A percentile compares a stretch with the other conserved stretches of the same genome.
These are phyloP conservation scores for Chalara sp. DNA, from an alignment of 2,329 filamentous ascomycete genomes.

Conservation along the genomic window DNA sequence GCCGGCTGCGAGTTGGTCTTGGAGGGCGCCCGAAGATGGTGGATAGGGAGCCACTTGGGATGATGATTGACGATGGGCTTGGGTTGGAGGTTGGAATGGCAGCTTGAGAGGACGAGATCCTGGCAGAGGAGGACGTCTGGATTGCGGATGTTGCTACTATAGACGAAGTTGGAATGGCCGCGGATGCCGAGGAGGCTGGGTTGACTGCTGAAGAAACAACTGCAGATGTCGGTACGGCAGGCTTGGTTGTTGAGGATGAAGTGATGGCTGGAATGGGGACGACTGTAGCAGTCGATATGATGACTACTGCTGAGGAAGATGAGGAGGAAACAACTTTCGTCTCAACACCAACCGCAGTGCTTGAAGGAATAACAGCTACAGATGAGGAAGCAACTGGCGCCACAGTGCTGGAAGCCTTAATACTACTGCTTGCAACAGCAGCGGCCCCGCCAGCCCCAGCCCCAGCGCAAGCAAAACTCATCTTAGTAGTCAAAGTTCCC, in stretches of 20 bases:
- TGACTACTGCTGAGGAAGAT: no score
- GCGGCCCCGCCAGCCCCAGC: conserved; percentile 3
- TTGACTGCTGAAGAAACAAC: neutral
- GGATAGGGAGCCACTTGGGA: no score
- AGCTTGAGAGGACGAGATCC: no score
- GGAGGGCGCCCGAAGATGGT: no score
- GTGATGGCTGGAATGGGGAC: no score
- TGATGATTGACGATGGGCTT: no score
- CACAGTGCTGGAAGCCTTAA: no score
- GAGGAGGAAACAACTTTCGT: neutral
- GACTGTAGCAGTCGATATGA: no score
- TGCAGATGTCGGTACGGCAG: neutral
- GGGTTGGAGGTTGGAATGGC: no score
- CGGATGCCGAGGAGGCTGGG: neutral
- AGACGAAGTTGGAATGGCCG: neutral
- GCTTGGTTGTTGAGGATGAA: no score
- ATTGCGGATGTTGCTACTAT: neutral
- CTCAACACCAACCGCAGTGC: neutral
- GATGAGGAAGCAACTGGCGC: conserved; percentile 11
- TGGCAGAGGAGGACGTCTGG: no score
- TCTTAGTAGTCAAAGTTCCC: conserved; percentile 31
- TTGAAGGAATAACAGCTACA: conserved; percentile 14
- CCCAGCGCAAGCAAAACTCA: conserved; percentile 45
- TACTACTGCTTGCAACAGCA: neutral
- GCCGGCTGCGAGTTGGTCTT: no score